Conservation (phyloP, 139 green algal genomes). For the Diplosphaera chodatii region DNA sequence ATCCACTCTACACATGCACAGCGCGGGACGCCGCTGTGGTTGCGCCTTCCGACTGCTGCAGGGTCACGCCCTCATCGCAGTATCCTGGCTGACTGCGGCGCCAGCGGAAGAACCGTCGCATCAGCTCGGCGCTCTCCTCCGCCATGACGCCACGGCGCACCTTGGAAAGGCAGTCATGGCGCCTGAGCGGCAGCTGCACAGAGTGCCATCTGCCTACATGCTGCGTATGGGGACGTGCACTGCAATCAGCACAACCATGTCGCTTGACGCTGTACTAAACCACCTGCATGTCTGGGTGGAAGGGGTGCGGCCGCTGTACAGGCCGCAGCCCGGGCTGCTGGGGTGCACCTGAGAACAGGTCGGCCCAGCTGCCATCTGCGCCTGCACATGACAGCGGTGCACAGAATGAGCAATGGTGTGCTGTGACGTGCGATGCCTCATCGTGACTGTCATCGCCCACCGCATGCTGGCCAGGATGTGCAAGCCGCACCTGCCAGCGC, state of each 20-base stretch:
- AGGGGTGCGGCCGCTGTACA: conserved; percentile 43
- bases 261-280: too few species aligned
- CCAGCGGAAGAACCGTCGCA: conserved; percentile 63
- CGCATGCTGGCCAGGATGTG: too few species aligned
- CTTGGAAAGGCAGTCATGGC: too few species aligned
- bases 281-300: conserved; percentile 42
- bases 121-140: conserved; percentile 48
- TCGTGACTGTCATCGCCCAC: too few species aligned
- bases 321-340: background rate
- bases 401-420: too few species aligned
- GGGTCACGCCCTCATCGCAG: background rate
- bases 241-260: background rate
- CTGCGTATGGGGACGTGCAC: background rate
- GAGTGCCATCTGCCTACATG: background rate
- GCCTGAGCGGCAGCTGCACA: background rate
- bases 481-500: conserved; percentile 50
- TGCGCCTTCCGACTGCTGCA: background rate
- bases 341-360: conserved; percentile 35
- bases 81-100: conserved; percentile 13
- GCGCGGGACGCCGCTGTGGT: too few species aligned
- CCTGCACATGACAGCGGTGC: too few species aligned
- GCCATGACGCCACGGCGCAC: conserved; percentile 54
- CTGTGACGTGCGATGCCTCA: too few species aligned
- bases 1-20: too few species aligned
- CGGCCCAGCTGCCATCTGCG: conserved; percentile 83